Evolutionary conservation across 208 protist species (phyloP).

Genomic region (Wallacemonas collosoma): DNA sequence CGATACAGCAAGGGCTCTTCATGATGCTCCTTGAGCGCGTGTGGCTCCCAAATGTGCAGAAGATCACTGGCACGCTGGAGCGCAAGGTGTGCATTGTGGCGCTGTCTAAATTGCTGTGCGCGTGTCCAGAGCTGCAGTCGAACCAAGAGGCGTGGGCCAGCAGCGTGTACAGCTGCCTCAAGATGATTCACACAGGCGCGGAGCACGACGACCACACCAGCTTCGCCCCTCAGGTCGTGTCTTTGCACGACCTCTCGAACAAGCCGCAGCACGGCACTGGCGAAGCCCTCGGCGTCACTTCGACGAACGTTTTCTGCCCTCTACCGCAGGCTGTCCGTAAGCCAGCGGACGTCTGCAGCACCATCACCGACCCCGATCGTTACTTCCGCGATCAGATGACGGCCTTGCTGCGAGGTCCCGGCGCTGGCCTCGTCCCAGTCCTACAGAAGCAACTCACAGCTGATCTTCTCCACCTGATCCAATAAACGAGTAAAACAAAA

Average conservation of each 20-base stretch:
- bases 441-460: slow-evolving; percentile 46
- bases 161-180: slow-evolving; percentile 70
- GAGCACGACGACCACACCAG: slow-evolving; percentile 83
- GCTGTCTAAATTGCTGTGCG: slow-evolving; percentile 69
- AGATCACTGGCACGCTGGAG: slow-evolving; percentile 78
- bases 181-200: slow-evolving; percentile 69
- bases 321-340: slow-evolving; percentile 65
- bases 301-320: slow-evolving; percentile 75
- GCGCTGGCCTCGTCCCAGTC: slow-evolving; percentile 28
- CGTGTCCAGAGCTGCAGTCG: slow-evolving; percentile 60
- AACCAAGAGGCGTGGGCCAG: slow-evolving; percentile 56
- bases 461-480: slow-evolving; percentile 52
- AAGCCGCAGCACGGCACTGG: slow-evolving; percentile 7
- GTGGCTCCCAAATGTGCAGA: slow-evolving; percentile 85
- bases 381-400: slow-evolving; percentile 72
- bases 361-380: slow-evolving; percentile 56
- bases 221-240: slow-evolving; percentile 52
- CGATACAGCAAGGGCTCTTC: slow-evolving; percentile 78
- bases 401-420: slow-evolving; percentile 47
- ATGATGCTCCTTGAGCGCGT: slow-evolving; percentile 73
- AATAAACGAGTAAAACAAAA: slow-evolving; percentile 29
- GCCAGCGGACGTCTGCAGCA: slow-evolving; percentile 68
- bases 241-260: slow-evolving; percentile 38
- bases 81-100: slow-evolving; percentile 87
- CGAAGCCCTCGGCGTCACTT: slow-evolving; percentile 12